A percentile compares a stretch with the other conserved stretches of the same genome.
Evolutionary conservation across 345 rosid species (phyloP).

Genomic region (Gossypioides kirkii): DNA sequence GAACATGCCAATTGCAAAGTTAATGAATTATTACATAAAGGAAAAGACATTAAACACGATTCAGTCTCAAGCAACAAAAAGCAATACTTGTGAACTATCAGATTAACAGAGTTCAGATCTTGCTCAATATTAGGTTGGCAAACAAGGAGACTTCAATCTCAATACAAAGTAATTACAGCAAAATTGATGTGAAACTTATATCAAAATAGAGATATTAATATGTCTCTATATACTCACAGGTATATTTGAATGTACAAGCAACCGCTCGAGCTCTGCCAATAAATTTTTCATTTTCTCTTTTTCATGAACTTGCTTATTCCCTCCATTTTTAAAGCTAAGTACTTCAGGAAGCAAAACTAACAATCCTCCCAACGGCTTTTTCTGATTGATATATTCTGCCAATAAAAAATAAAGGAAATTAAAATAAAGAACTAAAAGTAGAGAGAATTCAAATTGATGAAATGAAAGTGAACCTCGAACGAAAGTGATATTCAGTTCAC

Average conservation of each 20-base stretch:
- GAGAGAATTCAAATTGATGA: neutral
- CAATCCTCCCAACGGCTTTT: slow-evolving; percentile 76
- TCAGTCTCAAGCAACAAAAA: neutral
- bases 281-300: slow-evolving; percentile 36
- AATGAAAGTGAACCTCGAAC: slow-evolving; percentile 46
- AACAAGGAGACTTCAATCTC: neutral
- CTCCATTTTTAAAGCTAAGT: slow-evolving; percentile 46
- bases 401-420: neutral
- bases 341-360: slow-evolving; percentile 77
- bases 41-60: neutral
- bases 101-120: neutral
- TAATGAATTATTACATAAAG: neutral
- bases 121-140: neutral
- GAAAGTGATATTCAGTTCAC: slow-evolving; percentile 55
- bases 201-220: neutral
- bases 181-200: neutral
- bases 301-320: slow-evolving; percentile 25
- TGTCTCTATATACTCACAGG: slow-evolving; percentile 58
- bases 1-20: neutral
- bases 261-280: slow-evolving; percentile 59
- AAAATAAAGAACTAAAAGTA: neutral
- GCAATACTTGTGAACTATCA: neutral
- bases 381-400: slow-evolving; percentile 65
- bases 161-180: neutral
- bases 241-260: slow-evolving; percentile 62